Evolutionary conservation across 306 rosid genomes (phyloP).

Genomic region (Cucurbita moschata): DNA sequence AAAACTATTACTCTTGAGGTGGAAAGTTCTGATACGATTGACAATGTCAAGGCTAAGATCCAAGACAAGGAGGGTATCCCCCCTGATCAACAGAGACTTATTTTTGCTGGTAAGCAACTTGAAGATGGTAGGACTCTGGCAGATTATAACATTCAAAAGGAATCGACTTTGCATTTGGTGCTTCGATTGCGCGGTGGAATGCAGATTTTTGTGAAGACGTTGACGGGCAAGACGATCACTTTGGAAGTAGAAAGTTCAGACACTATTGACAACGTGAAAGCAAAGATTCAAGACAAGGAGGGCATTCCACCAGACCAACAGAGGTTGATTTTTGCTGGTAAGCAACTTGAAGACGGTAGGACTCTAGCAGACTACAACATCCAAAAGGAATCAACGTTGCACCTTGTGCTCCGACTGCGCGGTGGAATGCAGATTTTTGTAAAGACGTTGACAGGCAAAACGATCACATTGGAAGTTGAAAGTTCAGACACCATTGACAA

Average conservation of each 20-base stretch:
- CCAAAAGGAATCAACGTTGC: neutral
- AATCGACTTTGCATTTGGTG: neutral
- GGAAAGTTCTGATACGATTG: conserved; percentile 1
- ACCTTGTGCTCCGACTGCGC: neutral
- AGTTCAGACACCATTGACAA: too few species aligned
- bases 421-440: too few species aligned
- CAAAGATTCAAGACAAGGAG: too few species aligned
- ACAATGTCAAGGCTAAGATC: neutral
- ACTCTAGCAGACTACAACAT: neutral
- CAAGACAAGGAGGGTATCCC: conserved; percentile 1
- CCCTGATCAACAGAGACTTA: neutral
- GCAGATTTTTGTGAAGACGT: too few species aligned
- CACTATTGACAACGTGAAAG: too few species aligned
- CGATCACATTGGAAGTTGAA: too few species aligned
- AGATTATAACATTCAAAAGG: neutral
- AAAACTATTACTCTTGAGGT: neutral
- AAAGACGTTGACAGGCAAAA: too few species aligned
- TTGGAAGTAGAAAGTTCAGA: too few species aligned
- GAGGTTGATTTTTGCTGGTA: neutral
- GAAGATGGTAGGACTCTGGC: neutral
- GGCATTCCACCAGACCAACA: too few species aligned
- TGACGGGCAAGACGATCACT: too few species aligned
- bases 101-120: conserved; percentile 1
- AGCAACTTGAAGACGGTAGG: neutral
- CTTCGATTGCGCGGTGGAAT: neutral